Conservation (phyloP, 495 filamentous ascomycete genomes). For the Staphylotrichum longicolle region DNA sequence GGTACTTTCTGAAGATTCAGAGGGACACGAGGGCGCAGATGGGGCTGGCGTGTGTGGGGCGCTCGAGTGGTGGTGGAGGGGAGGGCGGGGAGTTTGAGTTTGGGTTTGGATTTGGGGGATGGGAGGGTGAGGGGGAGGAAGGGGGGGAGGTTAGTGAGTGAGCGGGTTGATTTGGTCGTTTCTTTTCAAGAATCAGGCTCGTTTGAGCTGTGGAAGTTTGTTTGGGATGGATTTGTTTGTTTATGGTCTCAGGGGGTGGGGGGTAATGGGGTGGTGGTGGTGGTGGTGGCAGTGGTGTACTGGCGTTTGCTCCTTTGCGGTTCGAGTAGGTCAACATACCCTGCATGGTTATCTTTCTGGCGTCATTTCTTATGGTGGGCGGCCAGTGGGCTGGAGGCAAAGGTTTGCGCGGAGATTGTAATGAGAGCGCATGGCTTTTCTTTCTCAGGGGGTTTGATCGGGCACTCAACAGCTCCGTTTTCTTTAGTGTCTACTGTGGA, state of each 20-base stretch:
- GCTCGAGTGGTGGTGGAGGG: constrained; percentile 12
- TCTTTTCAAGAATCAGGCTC: too few relatives aligned
- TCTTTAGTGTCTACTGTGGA: too few relatives aligned
- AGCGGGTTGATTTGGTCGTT: not conserved
- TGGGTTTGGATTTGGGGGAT: not conserved
- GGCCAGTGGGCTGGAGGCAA: not conserved
- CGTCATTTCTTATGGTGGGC: not conserved
- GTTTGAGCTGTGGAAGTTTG: not conserved
- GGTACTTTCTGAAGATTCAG: constrained; percentile 87
- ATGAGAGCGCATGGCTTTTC: not conserved
- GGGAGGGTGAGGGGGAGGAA: constrained; percentile 33
- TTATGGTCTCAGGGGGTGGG: not conserved
- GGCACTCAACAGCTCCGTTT: too few relatives aligned
- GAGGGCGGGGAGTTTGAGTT: constrained; percentile 29
- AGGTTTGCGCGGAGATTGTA: constrained; percentile 17
- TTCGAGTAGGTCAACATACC: constrained; percentile 20
- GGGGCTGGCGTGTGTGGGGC: constrained; percentile 34
- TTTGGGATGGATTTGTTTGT: not conserved
- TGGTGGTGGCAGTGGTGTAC: not conserved
- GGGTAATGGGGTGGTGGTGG: too few relatives aligned
- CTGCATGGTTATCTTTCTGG: constrained; percentile 13
- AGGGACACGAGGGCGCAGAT: constrained; percentile 66
- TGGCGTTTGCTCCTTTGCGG: not conserved
- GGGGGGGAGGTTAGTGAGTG: constrained; percentile 40
- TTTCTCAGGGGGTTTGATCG: not conserved